A percentile compares a stretch with the other conserved stretches of the same genome.
phyloP scores from a whole-genome alignment of 164 flowering plant genomes.

The Buxus sempervirens region DNA sequence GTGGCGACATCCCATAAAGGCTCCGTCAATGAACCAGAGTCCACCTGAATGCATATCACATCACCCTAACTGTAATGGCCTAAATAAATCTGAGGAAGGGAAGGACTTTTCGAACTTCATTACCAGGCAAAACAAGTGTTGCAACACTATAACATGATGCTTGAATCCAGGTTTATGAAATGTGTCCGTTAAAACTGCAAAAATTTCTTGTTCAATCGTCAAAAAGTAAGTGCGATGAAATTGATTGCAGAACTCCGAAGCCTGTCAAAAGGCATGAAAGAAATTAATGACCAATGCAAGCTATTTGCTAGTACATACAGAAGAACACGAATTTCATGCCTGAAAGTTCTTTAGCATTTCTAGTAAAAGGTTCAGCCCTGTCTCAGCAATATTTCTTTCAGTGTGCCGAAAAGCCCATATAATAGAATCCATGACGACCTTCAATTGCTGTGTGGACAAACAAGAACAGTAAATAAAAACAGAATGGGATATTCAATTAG shows the following conservation, averaged over 20 bases:
- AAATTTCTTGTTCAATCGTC: conserved; percentile 92
- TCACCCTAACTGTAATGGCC: neutral
- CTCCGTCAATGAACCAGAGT: conserved; percentile 73
- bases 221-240: conserved; percentile 80
- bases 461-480: neutral
- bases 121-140: conserved; percentile 94
- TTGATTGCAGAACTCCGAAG: conserved; percentile 90
- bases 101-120: neutral
- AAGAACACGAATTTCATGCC: conserved; percentile 33
- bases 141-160: conserved; percentile 87
- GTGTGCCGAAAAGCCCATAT: conserved; percentile 99
- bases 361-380: conserved; percentile 84
- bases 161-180: conserved; percentile 99
- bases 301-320: neutral
- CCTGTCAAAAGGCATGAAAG: conserved; percentile 36
- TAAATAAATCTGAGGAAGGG: neutral
- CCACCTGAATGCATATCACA: conserved; percentile 48
- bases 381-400: conserved; percentile 97
- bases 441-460: conserved; percentile 57
- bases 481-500: neutral
- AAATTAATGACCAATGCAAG: neutral
- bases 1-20: conserved; percentile 92
- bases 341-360: conserved; percentile 98
- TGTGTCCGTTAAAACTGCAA: conserved; percentile 98
- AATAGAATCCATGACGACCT: conserved; percentile 96